phyloP scores from a whole-genome alignment of 345 rosid genomes.

The Euphorbia pulcherrima region DNA sequence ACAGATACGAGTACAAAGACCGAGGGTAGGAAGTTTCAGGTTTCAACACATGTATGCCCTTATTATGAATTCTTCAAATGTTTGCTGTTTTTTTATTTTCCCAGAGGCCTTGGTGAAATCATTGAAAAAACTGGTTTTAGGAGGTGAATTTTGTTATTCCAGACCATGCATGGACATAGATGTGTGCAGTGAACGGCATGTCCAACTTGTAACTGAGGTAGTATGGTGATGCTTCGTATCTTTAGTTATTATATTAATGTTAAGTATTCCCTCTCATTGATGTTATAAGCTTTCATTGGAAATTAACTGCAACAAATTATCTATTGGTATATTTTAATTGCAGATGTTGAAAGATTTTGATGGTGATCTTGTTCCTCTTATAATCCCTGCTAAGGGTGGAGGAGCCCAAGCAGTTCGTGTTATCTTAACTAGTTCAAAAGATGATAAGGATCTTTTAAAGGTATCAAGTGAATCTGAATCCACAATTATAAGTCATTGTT shows the following conservation, averaged over 20 bases:
- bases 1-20: slow-evolving; percentile 29
- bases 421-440: slow-evolving; percentile 66
- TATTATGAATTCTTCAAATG: slow-evolving; percentile 2
- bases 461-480: slow-evolving; percentile 35
- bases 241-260: not conserved
- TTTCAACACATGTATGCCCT: not conserved
- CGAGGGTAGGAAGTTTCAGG: slow-evolving; percentile 41
- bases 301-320: slow-evolving; percentile 9
- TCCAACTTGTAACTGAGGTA: slow-evolving; percentile 68
- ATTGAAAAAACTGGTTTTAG: slow-evolving; percentile 51
- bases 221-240: slow-evolving; percentile 2
- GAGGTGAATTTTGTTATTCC: slow-evolving; percentile 54
- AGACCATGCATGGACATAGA: slow-evolving; percentile 75
- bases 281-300: slow-evolving; percentile 2
- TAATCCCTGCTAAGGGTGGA: slow-evolving; percentile 66
- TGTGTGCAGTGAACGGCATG: slow-evolving; percentile 83
- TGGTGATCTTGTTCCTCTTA: slow-evolving; percentile 65
- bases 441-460: slow-evolving; percentile 61
- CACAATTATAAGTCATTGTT: slow-evolving; percentile 8
- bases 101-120: slow-evolving; percentile 57
- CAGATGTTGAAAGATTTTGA: slow-evolving; percentile 65
- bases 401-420: slow-evolving; percentile 64
- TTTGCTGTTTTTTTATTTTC: slow-evolving; percentile 17
- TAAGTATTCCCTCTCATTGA: not conserved
- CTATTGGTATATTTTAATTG: slow-evolving; percentile 13